Base-by-base conservation (phyloP, 2,329 filamentous ascomycete genomes). In the Monilinia aucupariae region DNA sequence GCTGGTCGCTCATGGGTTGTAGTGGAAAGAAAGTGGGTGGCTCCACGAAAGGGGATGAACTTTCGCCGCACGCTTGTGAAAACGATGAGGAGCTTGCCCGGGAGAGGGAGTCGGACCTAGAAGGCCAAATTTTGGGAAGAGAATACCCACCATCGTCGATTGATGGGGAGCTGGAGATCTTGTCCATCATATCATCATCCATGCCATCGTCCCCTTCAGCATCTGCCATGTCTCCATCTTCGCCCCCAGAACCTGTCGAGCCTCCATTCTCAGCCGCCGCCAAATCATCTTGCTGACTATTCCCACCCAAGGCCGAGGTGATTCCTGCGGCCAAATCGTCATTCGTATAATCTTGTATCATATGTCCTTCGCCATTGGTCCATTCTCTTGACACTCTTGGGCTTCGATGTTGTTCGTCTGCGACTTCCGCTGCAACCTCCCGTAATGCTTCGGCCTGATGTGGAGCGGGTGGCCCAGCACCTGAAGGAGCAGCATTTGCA, bases 151-250 rank as follows among this genome's bases (percentile, higher is more conserved):
- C 93, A 88, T 97, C 93, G 81, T 96, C 92, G 77, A 99, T 99
- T 71, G 93, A 97, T 74, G 94, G 94, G 72, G 93, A 97, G 77
- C 92, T 97, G 72, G 93, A 97, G 69, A 99, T 97, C 77, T 94
- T 94, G 80, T 97, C 94, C 89, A 96, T 91, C 86, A 96, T 87
- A 76, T 97, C 93, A 77, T 97, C 87, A 62, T 75, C 92, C 75
- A 92, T 78, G 71, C 90, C 84, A 70, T 90, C 89, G 65, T 90
- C 85, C 54, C 82, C 89, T 71, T 88, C 87, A 55, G 85, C 85
- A 68, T 85, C 84, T 69, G 88, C 83, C 71, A 85, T 77, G 67
- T 90, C 86, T 54, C 82, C 85, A 67, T 89, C 86, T 69, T 84
- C 81, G 63, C 71, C 72, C 53, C 74, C 76, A 50, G 80, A 74